Evolutionary conservation across 345 rosid genomes (phyloP).

Genomic region (Lepidium sativum): DNA sequence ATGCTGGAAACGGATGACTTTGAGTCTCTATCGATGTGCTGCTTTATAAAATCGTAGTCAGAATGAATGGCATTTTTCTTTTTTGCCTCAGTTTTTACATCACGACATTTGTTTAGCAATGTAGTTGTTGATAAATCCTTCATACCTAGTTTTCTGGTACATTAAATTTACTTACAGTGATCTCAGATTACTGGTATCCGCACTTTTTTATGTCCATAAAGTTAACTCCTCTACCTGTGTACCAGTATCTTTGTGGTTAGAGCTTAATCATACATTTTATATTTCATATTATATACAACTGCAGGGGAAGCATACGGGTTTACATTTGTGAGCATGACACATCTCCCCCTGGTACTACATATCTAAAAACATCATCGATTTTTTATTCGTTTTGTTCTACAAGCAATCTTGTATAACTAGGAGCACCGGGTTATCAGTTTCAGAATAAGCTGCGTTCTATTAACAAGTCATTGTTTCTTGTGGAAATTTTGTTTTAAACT

Average conservation of each 20-base stretch:
- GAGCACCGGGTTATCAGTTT: neutral
- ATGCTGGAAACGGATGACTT: no score
- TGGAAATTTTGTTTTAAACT: neutral
- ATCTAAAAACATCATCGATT: neutral
- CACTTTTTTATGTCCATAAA: neutral
- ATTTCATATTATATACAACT: slow-evolving; percentile 1
- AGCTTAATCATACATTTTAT: slow-evolving; percentile 2
- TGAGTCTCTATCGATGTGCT: neutral
- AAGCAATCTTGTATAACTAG: neutral
- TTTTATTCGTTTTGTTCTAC: neutral
- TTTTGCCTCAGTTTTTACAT: neutral
- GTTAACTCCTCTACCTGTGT: neutral
- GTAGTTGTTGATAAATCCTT: neutral
- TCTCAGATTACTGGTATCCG: neutral
- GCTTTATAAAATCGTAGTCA: neutral
- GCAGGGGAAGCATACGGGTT: slow-evolving; percentile 78
- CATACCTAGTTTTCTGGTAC: neutral
- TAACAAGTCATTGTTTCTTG: neutral
- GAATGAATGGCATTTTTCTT: neutral
- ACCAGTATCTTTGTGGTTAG: neutral
- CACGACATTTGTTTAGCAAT: neutral
- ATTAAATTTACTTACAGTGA: neutral
- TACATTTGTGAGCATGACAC: slow-evolving; percentile 81
- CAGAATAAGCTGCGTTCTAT: neutral
- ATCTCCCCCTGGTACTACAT: slow-evolving; percentile 49